Evolutionary conservation across 352 stramenopile species (phyloP), one percentile per base, ranked within the genome.

Genomic region (Phytopythium sindhum): DNA sequence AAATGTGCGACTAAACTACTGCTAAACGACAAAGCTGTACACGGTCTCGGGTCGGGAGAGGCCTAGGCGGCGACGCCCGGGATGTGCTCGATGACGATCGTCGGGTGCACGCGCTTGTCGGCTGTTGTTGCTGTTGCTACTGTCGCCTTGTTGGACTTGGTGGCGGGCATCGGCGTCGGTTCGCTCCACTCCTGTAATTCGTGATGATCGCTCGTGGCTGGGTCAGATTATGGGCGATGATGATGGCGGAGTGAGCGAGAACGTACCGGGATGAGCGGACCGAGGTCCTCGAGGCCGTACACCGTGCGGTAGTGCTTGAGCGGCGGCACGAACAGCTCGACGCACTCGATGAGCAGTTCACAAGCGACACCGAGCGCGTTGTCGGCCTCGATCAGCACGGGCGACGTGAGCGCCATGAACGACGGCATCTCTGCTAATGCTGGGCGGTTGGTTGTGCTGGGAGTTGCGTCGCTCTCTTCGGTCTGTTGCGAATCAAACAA

Each of bases 311-410:
- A 50, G 26, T 37, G 33, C 55, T 52, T 52, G 55, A 61, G 55
- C 15, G 55, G 55, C 23, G 24, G 35, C 33, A 61, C n/a, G 24
- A 61, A 51, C 55, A 61, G 26, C 55, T 61, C 55, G 55, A 61
- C 15, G 15, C 23, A 33, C 37, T 50, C 55, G 41, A 61, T 14
- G 35, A 61, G 55, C 37, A 61, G 24, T 23, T 47, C 55, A 17
- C 55, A 61, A 5, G 39, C 41, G 24, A 26, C 39, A 8, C 55
- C 55, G 37, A 61, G 5, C 23, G 29, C 41, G 24, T 26, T 24
- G 55, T 61, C 55, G 55, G 37, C 55, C 39, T 31, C 55, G 28
- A 52, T 61, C 21, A 61, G 39, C 24, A 41, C 26, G 19, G 55
- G 55, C 4, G 55, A 50, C n/a, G 55, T 51, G 26, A 61, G 37